Evolutionary conservation across 306 rosid species (phyloP).

Genomic region (Medicago lupulina): DNA sequence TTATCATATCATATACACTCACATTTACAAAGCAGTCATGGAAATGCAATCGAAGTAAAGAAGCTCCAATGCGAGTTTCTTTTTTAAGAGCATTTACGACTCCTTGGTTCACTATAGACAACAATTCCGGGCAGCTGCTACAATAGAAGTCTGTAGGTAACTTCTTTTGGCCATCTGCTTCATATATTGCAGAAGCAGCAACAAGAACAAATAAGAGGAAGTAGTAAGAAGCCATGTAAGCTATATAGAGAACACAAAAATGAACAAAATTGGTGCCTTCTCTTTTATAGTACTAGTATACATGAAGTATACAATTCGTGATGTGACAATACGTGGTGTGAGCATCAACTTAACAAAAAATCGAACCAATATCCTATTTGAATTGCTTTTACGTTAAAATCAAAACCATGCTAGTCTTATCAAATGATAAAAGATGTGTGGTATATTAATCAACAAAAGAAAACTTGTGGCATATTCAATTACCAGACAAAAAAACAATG

Average conservation of each 20-base stretch:
- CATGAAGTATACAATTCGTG: neutral
- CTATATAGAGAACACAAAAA: neutral
- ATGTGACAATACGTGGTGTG: neutral
- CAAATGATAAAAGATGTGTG: neutral
- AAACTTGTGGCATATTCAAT: neutral
- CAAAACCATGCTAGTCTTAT: neutral
- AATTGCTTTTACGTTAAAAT: conserved; percentile 35
- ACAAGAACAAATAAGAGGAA: conserved; percentile 43
- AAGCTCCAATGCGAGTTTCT: conserved; percentile 61
- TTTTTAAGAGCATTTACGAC: conserved; percentile 46
- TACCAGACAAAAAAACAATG: neutral
- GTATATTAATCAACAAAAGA: no score
- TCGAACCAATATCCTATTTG: conserved; percentile 6
- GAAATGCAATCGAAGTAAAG: conserved; percentile 68
- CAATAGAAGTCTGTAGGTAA: conserved; percentile 47
- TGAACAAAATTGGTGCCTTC: conserved; percentile 3
- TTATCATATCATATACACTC: conserved; percentile 12
- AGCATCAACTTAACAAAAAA: neutral
- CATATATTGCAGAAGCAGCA: conserved; percentile 23
- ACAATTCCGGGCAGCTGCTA: conserved; percentile 50
- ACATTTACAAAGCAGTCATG: conserved; percentile 77
- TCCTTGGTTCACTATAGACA: conserved; percentile 47
- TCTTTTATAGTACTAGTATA: neutral
- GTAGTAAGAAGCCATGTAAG: conserved; percentile 50
- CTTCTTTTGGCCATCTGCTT: conserved; percentile 30